A percentile compares a stretch with the other conserved stretches of the same genome.
Conservation (phyloP, 2,329 filamentous ascomycete species). For the Phialophora macrospora region DNA sequence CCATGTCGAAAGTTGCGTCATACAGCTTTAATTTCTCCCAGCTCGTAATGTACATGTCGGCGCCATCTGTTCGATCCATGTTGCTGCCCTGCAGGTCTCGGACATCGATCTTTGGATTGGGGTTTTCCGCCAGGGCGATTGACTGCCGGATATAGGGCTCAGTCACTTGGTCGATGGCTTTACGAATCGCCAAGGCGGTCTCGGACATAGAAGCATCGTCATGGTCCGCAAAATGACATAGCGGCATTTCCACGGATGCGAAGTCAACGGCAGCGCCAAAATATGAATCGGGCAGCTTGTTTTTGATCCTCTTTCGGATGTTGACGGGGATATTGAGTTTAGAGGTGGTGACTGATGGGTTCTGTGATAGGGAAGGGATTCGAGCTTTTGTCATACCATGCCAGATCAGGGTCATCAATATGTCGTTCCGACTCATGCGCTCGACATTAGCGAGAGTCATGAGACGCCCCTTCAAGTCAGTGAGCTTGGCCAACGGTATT, state of each 20-base stretch:
- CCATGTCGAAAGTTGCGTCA: conserved; percentile 37
- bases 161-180: conserved; percentile 43
- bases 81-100: conserved; percentile 39
- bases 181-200: conserved; percentile 45
- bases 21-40: conserved; percentile 37
- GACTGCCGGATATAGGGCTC: conserved; percentile 41
- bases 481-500: conserved; percentile 28
- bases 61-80: conserved; percentile 37
- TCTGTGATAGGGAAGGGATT: conserved; percentile 42
- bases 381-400: conserved; percentile 42
- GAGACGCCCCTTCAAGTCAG: conserved; percentile 20
- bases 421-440: conserved; percentile 33
- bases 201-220: conserved; percentile 41
- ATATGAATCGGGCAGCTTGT: conserved; percentile 45
- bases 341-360: conserved; percentile 41
- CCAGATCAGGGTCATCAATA: conserved; percentile 47
- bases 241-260: conserved; percentile 39
- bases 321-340: conserved; percentile 49
- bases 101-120: conserved; percentile 33
- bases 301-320: conserved; percentile 45
- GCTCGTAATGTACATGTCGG: conserved; percentile 40
- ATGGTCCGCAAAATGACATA: conserved; percentile 40
- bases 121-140: conserved; percentile 35
- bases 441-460: conserved; percentile 11
- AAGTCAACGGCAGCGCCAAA: conserved; percentile 51